phyloP scores from a whole-genome alignment of 2,329 filamentous ascomycete genomes.

The Fusarium concolor region DNA sequence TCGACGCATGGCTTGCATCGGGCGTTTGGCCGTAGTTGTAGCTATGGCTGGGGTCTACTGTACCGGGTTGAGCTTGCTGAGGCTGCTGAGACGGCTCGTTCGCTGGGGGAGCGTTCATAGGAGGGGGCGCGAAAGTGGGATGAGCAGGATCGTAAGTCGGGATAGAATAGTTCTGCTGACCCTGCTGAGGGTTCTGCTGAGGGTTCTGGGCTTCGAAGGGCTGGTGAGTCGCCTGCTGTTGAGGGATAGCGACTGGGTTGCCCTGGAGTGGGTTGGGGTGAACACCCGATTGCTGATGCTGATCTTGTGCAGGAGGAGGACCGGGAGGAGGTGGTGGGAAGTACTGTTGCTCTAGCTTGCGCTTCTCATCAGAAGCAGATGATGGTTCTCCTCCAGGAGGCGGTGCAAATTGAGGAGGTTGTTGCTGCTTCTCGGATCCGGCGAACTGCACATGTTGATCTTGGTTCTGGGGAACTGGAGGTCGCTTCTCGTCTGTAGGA shows the following conservation, averaged over 20 bases:
- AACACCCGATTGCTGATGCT: conserved; percentile 24
- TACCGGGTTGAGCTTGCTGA: neutral
- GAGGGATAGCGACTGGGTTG: conserved; percentile 27
- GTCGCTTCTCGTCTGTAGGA: conserved; percentile 29
- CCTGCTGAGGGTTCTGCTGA: neutral
- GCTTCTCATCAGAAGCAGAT: conserved; percentile 24
- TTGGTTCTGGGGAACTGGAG: neutral
- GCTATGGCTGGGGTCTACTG: conserved; percentile 2
- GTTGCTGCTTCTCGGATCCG: conserved; percentile 2
- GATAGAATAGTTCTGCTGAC: conserved; percentile 45
- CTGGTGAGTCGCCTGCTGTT: conserved; percentile 12
- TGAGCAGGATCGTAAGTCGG: conserved; percentile 49
- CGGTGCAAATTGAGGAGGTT: conserved; percentile 22
- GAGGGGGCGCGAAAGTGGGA: conserved; percentile 48
- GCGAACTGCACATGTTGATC: neutral
- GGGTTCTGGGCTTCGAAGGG: conserved; percentile 1
- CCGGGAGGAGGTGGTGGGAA: conserved; percentile 46
- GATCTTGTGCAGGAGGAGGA: conserved; percentile 39
- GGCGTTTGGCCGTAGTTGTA: neutral
- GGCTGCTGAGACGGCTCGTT: conserved; percentile 12
- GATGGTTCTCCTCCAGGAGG: conserved; percentile 7
- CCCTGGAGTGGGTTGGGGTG: conserved; percentile 41
- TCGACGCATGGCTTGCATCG: conserved; percentile 1
- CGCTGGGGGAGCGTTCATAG: conserved; percentile 1
- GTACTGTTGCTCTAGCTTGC: conserved; percentile 33